Percentiles rank a stretch among this genome's conserved stretches.
Conservation (phyloP, 768 basidiomycete species). For the Phaeotremella fagi region DNA sequence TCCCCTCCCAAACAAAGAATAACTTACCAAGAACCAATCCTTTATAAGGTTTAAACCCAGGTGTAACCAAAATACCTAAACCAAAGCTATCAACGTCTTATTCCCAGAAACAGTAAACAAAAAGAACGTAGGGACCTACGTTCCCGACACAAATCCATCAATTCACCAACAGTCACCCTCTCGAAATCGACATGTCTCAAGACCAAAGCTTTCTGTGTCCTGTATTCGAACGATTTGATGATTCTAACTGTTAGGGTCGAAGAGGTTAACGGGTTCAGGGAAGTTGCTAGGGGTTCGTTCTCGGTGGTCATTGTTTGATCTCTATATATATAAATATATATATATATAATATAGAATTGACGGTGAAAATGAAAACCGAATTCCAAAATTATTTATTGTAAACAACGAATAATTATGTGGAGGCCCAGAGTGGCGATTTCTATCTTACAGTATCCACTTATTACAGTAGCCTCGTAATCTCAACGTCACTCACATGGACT, state of each 20-base stretch:
- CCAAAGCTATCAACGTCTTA: not conserved
- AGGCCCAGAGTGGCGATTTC: too few relatives aligned
- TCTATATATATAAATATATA: too few relatives aligned
- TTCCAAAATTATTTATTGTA: too few relatives aligned
- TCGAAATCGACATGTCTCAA: constrained; percentile 76
- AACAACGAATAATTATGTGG: too few relatives aligned
- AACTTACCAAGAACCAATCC: constrained; percentile 62
- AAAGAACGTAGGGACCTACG: constrained; percentile 52
- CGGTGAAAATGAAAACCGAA: too few relatives aligned
- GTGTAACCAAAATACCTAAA: constrained; percentile 64
- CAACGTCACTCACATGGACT: too few relatives aligned
- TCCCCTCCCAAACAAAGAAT: not conserved
- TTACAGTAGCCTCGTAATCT: too few relatives aligned
- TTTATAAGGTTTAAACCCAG: constrained; percentile 86
- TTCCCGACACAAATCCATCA: constrained; percentile 68
- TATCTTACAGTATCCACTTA: too few relatives aligned
- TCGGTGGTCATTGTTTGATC: not conserved
- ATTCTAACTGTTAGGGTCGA: constrained; percentile 86
- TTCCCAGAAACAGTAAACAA: not conserved
- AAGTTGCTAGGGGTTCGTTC: constrained; percentile 23
- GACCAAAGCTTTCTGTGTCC: constrained; percentile 82
- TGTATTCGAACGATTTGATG: constrained; percentile 90
- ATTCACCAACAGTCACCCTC: constrained; percentile 66
- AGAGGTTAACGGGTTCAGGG: constrained; percentile 51
- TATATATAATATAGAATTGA: too few relatives aligned